These are phyloP conservation scores for Azolla pinnata DNA, from an alignment of 75 land plant genomes.

Conservation along the genomic window DNA sequence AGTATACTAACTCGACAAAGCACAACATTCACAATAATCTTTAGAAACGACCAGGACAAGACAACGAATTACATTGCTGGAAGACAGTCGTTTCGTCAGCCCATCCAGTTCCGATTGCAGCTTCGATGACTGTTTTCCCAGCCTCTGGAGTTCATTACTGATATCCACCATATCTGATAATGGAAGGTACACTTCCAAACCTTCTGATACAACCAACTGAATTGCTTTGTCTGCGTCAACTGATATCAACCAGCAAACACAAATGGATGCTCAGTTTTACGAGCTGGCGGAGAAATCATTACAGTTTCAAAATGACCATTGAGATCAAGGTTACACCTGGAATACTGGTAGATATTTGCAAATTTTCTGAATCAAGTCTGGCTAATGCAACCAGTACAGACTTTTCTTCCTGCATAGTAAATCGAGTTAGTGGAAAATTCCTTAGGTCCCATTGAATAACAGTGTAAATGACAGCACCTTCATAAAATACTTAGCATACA, in stretches of 20 bases:
- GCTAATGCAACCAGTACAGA: slow-evolving; percentile 63
- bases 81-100: slow-evolving; percentile 53
- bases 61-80: slow-evolving; percentile 42
- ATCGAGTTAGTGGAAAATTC: not conserved
- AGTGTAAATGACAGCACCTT: too few species aligned
- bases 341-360: slow-evolving; percentile 38
- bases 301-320: too few species aligned
- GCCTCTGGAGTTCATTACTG: slow-evolving; percentile 65
- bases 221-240: slow-evolving; percentile 74
- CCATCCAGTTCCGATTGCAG: slow-evolving; percentile 65
- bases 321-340: too few species aligned
- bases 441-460: too few species aligned
- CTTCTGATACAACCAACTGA: slow-evolving; percentile 76
- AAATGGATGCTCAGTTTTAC: too few species aligned
- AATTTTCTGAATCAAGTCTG: slow-evolving; percentile 54
- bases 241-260: too few species aligned
- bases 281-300: too few species aligned
- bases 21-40: not conserved
- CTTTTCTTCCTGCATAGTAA: slow-evolving; percentile 52
- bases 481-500: too few species aligned
- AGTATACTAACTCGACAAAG: not conserved
- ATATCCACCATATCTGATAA: slow-evolving; percentile 88
- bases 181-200: slow-evolving; percentile 84
- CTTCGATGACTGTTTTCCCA: slow-evolving; percentile 60
- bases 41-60: slow-evolving; percentile 1